A percentile compares a stretch with the other conserved stretches of the same genome.
These are phyloP conservation scores for Xerocomus potaroensis DNA, from an alignment of 768 basidiomycete genomes.

Conservation along the genomic window DNA sequence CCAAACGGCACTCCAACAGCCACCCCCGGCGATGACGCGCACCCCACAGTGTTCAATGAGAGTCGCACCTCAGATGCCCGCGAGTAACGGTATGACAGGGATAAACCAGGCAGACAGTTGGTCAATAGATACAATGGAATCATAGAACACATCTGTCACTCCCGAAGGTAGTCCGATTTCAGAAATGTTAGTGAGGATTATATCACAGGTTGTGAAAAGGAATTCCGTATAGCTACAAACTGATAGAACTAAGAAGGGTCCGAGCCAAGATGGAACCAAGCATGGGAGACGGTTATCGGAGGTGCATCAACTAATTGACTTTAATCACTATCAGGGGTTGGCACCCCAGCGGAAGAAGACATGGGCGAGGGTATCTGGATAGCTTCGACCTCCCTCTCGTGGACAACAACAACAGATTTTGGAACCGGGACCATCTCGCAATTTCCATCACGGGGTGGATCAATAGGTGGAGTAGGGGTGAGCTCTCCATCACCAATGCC, in stretches of 20 bases:
- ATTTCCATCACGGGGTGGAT: slow-evolving; percentile 44
- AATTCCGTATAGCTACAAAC: too few species aligned
- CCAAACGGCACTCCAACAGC: slow-evolving; percentile 15
- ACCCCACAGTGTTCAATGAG: slow-evolving; percentile 20
- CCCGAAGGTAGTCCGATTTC: too few species aligned
- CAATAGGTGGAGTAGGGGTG: slow-evolving; percentile 42
- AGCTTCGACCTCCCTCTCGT: slow-evolving; percentile 57
- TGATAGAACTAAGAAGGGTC: slow-evolving; percentile 1
- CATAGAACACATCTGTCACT: too few species aligned
- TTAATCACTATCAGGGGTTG: slow-evolving; percentile 29
- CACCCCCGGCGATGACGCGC: slow-evolving; percentile 35
- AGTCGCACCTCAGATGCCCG: too few species aligned
- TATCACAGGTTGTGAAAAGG: too few species aligned
- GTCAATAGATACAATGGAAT: neutral
- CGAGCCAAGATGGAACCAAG: slow-evolving; percentile 1
- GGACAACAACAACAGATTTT: slow-evolving; percentile 52
- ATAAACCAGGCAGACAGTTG: neutral
- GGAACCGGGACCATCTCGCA: slow-evolving; percentile 50
- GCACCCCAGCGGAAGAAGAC: slow-evolving; percentile 39
- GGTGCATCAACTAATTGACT: too few species aligned
- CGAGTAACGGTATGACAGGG: neutral
- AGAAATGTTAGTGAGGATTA: too few species aligned
- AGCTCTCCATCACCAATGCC: slow-evolving; percentile 65
- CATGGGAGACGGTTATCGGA: too few species aligned
- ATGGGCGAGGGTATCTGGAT: slow-evolving; percentile 50